Evolutionary conservation across 2,329 filamentous ascomycete species (phyloP), one percentile per base, ranked within the genome.

Genomic region (Pseudogymnoascus sp.): DNA sequence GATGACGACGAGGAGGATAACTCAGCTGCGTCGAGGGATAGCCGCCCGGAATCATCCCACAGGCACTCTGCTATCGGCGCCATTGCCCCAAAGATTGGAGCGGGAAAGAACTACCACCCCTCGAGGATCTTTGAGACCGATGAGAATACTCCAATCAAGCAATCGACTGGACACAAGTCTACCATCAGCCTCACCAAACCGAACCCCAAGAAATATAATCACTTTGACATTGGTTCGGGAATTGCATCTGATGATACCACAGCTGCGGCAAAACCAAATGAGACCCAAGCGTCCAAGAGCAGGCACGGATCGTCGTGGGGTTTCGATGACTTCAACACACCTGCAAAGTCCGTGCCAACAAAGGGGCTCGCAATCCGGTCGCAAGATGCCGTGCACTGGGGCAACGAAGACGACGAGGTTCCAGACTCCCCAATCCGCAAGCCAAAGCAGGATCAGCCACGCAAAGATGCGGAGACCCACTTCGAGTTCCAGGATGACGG

Each of bases 251-350:
- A 85, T 63, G 76, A 75, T 16, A 77, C 80, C 13, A 72, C 78
- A 67, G 73, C 78, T n/a, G 77, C 65, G 31, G 67, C 66, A 25
- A 66, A 66, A 19, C 62, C 65, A 63, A 65, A 21, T 63, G 70
- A 72, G 34, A 63, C 54, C 5, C 66, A 64, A 13, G 60, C 65
- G 21, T 25, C 39, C 19, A 75, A 81, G 62, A 80, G 81, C 63
- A 90, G 89, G 78, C 87, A 91, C 73, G 79, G 82, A 65, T 86
- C 86, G 68, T 88, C 90, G 67, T 97, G 93, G 92, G 86, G 86
- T 60, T 98, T 98, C 75, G 85, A 91, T 66, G 92, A 96, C 77
- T 96, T 96, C 71, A 79, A 80, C 14, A 96, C 93, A 0, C 93
- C 93, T 0, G 83, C 88, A 68, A 96, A 96, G 80, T 69, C 77